These are phyloP conservation scores for Aspergillus fumigatus DNA, from an alignment of 2,329 filamentous ascomycete species.

Conservation along the genomic window DNA sequence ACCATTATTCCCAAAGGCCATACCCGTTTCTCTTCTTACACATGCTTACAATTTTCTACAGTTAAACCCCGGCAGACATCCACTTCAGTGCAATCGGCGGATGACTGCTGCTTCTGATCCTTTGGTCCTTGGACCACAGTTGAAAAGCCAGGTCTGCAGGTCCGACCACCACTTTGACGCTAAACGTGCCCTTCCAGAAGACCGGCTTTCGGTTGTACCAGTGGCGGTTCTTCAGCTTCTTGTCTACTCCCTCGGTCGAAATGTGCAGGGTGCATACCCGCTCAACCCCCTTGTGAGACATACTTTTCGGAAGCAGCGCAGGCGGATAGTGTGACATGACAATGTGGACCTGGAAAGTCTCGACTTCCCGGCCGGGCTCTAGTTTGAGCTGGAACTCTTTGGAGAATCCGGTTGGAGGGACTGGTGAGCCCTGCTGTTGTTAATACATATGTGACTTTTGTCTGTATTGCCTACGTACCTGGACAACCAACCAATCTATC, in stretches of 20 bases:
- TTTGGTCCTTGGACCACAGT: constrained; percentile 27
- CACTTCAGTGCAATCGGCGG: constrained; percentile 30
- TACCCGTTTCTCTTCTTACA: no score
- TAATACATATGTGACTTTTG: not conserved
- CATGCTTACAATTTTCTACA: no score
- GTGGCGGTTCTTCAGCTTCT: constrained; percentile 32
- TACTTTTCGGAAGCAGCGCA: constrained; percentile 19
- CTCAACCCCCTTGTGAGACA: constrained; percentile 20
- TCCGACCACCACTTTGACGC: constrained; percentile 31
- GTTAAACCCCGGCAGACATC: constrained; percentile 15
- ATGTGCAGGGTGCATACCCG: constrained; percentile 28
- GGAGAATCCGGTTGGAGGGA: constrained; percentile 19
- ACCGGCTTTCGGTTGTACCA: constrained; percentile 30
- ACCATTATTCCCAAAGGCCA: no score
- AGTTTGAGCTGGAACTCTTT: constrained; percentile 26
- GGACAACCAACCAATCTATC: constrained; percentile 33
- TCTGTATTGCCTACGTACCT: constrained; percentile 15
- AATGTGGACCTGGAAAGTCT: constrained; percentile 27
- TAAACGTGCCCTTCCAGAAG: constrained; percentile 29
- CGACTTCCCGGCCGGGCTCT: constrained; percentile 15
- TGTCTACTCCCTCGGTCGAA: constrained; percentile 22
- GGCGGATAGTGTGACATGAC: constrained; percentile 27
- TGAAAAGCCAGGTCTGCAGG: constrained; percentile 34
- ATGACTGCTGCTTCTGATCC: constrained; percentile 21
- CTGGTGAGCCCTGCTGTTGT: constrained; percentile 13